Percentiles rank a stretch among this genome's conserved stretches.
phyloP scores from a whole-genome alignment of 202 grass and related monocot species.

The Cymbopogon flexuosus region DNA sequence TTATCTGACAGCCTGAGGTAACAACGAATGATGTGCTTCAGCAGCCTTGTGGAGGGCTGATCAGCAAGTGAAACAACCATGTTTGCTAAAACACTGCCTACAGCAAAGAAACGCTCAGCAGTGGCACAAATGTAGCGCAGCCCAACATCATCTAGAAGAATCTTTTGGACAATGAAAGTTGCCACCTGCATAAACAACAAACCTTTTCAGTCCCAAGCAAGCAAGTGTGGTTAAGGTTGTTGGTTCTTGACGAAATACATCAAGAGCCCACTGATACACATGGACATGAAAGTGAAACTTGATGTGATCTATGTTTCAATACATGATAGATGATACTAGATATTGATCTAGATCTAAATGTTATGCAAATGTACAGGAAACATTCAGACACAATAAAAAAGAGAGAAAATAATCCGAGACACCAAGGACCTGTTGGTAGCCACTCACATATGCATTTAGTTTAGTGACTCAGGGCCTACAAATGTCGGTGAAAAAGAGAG shows the following conservation, averaged over 20 bases:
- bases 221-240: background rate
- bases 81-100: conserved; percentile 78
- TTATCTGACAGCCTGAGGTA: conserved; percentile 97
- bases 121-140: conserved; percentile 89
- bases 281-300: background rate
- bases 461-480: background rate
- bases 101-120: conserved; percentile 89
- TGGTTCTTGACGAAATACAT: background rate
- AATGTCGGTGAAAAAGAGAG: background rate
- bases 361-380: background rate
- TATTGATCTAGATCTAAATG: background rate
- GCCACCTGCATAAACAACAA: conserved; percentile 53
- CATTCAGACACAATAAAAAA: background rate
- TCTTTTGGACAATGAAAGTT: conserved; percentile 98
- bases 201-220: background rate
- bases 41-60: conserved; percentile 88
- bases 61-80: conserved; percentile 94
- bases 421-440: background rate
- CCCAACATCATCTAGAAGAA: conserved; percentile 91
- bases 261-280: background rate
- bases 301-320: background rate
- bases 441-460: conserved; percentile 21
- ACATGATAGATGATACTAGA: background rate
- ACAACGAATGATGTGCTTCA: conserved; percentile 96
- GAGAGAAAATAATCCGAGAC: background rate